phyloP scores from a whole-genome alignment of 345 rosid species.

The Citrus maxima region DNA sequence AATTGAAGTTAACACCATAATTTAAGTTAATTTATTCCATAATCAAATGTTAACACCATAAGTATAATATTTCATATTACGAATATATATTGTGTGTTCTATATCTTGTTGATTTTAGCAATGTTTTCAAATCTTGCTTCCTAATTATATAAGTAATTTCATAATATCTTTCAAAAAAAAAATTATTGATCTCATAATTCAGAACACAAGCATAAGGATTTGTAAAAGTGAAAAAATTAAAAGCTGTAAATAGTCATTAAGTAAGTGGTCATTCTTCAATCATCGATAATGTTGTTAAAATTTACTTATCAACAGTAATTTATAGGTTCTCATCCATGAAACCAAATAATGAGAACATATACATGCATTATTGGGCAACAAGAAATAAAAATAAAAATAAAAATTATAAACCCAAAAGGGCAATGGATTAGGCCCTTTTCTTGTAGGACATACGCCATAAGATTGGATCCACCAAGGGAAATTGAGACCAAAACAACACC shows the following conservation, averaged over 20 bases:
- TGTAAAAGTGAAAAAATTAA: neutral
- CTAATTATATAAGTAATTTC: neutral
- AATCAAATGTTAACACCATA: too few species aligned
- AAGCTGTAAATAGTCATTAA: neutral
- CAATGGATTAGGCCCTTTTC: too few species aligned
- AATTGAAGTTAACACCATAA: neutral
- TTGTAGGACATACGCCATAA: too few species aligned
- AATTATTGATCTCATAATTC: neutral
- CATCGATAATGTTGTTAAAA: slow-evolving; percentile 6
- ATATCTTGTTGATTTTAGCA: neutral
- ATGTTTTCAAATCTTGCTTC: neutral
- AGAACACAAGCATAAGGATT: neutral
- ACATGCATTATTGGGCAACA: too few species aligned
- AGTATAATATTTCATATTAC: too few species aligned
- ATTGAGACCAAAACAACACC: neutral
- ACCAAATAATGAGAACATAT: neutral
- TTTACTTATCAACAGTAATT: neutral
- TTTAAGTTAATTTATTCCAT: too few species aligned
- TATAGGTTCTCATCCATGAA: neutral
- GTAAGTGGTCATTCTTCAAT: neutral
- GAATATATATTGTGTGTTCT: too few species aligned
- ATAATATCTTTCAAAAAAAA: neutral
- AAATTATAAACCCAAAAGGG: too few species aligned
- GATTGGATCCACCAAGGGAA: too few species aligned
- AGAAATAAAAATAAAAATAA: too few species aligned